phyloP scores from a whole-genome alignment of 2,329 filamentous ascomycete genomes.

The Epichloe typhina region DNA sequence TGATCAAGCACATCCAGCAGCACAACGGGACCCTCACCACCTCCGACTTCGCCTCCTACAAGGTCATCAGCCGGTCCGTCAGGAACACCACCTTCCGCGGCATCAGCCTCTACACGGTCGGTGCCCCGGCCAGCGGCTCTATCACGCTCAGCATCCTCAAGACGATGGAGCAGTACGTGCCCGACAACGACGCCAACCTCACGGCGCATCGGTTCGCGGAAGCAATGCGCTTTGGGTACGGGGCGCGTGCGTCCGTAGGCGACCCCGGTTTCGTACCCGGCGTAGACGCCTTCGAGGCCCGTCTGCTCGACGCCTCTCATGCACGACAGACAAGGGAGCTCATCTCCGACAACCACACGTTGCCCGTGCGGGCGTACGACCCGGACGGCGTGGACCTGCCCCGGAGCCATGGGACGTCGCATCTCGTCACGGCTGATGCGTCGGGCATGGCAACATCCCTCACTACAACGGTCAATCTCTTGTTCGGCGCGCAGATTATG shows the following conservation, averaged over 20 bases:
- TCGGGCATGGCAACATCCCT: constrained; percentile 65
- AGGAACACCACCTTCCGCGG: constrained; percentile 54
- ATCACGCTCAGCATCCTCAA: constrained; percentile 69
- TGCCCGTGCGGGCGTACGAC: constrained; percentile 62
- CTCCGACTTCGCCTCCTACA: constrained; percentile 63
- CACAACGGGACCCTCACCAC: constrained; percentile 77
- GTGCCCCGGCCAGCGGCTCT: constrained; percentile 65
- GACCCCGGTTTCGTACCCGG: constrained; percentile 64
- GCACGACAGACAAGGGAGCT: constrained; percentile 46
- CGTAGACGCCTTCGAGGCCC: constrained; percentile 48
- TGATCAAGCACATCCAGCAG: constrained; percentile 53
- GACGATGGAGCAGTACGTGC: constrained; percentile 62
- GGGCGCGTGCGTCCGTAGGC: constrained; percentile 61
- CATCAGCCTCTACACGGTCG: constrained; percentile 54
- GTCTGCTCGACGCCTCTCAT: constrained; percentile 51
- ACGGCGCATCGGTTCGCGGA: constrained; percentile 76
- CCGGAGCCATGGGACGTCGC: constrained; percentile 61
- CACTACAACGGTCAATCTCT: constrained; percentile 78
- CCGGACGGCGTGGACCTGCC: constrained; percentile 52
- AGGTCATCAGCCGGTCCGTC: constrained; percentile 49
- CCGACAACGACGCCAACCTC: constrained; percentile 46
- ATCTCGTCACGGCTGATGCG: constrained; percentile 58
- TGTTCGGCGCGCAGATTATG: constrained; percentile 70
- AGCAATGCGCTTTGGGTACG: constrained; percentile 82
- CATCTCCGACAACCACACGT: constrained; percentile 61